Conservation (phyloP, 305 asterid genomes). For the Solanum hybrid region DNA sequence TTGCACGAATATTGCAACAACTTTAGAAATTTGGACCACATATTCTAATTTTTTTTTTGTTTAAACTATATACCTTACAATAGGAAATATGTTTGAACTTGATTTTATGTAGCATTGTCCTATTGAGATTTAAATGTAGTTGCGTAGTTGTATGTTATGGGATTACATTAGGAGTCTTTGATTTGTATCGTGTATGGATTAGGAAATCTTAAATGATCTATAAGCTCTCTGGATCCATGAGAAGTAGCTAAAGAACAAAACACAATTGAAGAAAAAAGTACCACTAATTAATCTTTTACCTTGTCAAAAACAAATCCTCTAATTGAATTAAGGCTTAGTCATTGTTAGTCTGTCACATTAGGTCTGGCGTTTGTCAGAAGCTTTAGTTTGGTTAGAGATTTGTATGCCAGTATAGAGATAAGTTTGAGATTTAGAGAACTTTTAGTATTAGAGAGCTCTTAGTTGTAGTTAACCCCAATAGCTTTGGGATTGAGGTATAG, state of each 20-base stretch:
- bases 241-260: background rate
- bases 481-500: background rate
- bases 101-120: background rate
- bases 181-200: background rate
- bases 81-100: background rate
- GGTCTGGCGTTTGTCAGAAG: background rate
- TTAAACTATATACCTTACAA: background rate
- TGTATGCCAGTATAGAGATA: background rate
- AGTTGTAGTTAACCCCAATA: background rate
- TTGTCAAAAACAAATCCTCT: background rate
- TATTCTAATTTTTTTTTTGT: background rate
- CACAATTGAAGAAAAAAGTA: background rate
- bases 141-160: background rate
- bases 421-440: background rate
- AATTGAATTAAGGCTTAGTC: background rate
- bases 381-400: background rate
- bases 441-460: background rate
- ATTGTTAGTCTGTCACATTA: background rate
- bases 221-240: background rate
- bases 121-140: background rate
- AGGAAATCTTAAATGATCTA: background rate
- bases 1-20: background rate
- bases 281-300: background rate
- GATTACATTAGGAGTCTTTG: background rate
- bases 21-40: background rate